phyloP scores from a whole-genome alignment of 768 basidiomycete genomes.

The Amanita polypyramis region DNA sequence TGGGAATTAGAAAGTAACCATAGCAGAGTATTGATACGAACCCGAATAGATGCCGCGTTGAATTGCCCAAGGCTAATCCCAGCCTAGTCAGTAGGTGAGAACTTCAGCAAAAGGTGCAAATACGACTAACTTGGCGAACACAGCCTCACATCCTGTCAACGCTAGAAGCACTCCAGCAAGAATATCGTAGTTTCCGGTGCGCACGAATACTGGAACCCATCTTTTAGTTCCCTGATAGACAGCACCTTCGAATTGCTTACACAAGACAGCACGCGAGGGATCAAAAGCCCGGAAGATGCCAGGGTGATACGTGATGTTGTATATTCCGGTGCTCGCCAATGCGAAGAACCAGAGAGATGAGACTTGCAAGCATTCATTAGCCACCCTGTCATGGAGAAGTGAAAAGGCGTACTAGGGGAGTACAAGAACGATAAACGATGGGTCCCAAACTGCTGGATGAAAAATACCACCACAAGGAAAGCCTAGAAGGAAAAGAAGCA shows the following conservation, averaged over 20 bases:
- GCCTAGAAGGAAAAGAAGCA: conserved; percentile 19
- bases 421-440: conserved; percentile 38
- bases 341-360: conserved; percentile 48
- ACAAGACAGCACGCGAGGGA: conserved; percentile 52
- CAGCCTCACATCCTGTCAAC: conserved; percentile 60
- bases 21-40: conserved; percentile 12
- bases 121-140: conserved; percentile 49
- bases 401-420: conserved; percentile 33
- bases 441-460: conserved; percentile 52
- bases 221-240: background rate
- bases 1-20: background rate
- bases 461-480: conserved; percentile 46
- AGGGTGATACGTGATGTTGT: conserved; percentile 43
- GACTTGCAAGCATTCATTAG: conserved; percentile 20
- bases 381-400: background rate
- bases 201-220: conserved; percentile 41
- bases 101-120: background rate
- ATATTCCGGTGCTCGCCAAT: conserved; percentile 40
- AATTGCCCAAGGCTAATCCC: conserved; percentile 51
- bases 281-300: conserved; percentile 59
- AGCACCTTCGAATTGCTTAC: conserved; percentile 22
- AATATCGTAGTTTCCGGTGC: conserved; percentile 49
- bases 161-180: conserved; percentile 56
- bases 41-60: conserved; percentile 47
- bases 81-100: background rate